Evolutionary conservation across 2,329 filamentous ascomycete genomes (phyloP), one percentile per base, ranked within the genome.

Genomic region (Pseudogymnoascus sp.): DNA sequence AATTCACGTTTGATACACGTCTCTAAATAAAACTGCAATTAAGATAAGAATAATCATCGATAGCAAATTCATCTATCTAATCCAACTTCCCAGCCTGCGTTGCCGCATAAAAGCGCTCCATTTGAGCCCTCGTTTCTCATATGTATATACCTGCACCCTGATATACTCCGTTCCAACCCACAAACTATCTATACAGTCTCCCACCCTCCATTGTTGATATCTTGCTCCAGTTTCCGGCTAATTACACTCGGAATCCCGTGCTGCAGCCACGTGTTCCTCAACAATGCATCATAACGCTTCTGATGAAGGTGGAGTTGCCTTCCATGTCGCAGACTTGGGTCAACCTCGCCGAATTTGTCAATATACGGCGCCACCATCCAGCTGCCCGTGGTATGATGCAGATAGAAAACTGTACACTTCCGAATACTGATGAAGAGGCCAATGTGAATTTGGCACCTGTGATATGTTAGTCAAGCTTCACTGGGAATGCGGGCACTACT

Each of bases 121-220:
- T 33, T 4, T 33, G 16, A 16, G 16, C 25, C 18, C 14, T 30
- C 25, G 11, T 50, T 9, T 33, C 47, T 54, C 9, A 33, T 54
- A 54, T 54, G 11, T 54, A 54, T 54, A 54, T 33, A 20, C 33
- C 25, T 9, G 47, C 28, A 54, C 47, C 33, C 28, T 16, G n/a
- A 54, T 54, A 54, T 25, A 54, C n/a, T 25, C n/a, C 28, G 3
- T 54, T 16, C 47, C 47, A 33, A 54, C n/a, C 14, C 8, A 50
- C 43, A 30, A 16, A 33, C 43, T 9, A 57, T 38, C 76, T 68
- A 83, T 59, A 86, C 80, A n/a, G 86, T 97, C 77, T 99, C 94
- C 94, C 94, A 99, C 0, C 94, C 94, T 0, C 94, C 94, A 69
- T 91, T 97, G 72, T 99, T 99, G 47, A 97, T 91, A 73, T 99